These are phyloP conservation scores for Zasmidium citrigriseum DNA, from an alignment of 2,329 filamentous ascomycete genomes.

Conservation along the genomic window DNA sequence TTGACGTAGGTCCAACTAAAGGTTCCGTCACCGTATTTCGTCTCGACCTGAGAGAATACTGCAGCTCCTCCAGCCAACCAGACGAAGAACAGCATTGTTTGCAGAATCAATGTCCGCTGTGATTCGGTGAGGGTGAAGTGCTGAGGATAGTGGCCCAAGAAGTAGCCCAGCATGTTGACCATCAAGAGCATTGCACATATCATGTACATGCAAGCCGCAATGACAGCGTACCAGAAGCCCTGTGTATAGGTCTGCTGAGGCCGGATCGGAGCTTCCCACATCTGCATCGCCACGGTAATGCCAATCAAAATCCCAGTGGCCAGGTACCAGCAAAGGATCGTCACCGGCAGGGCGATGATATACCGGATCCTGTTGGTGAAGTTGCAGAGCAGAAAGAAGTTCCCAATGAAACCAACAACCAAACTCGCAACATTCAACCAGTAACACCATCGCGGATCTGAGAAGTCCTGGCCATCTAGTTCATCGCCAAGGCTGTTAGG, in stretches of 20 bases:
- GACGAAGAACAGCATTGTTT: slow-evolving; percentile 81
- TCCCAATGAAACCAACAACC: slow-evolving; percentile 73
- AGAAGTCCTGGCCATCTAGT: slow-evolving; percentile 57
- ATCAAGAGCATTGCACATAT: slow-evolving; percentile 74
- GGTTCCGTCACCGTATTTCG: slow-evolving; percentile 32
- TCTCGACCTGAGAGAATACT: slow-evolving; percentile 70
- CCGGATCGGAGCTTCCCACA: slow-evolving; percentile 55
- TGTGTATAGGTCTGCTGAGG: slow-evolving; percentile 66
- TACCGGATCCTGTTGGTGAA: slow-evolving; percentile 81
- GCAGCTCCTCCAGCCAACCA: slow-evolving; percentile 78
- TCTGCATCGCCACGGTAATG: slow-evolving; percentile 65
- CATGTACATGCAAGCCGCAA: slow-evolving; percentile 78
- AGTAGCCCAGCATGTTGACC: slow-evolving; percentile 77
- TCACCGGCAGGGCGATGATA: slow-evolving; percentile 77
- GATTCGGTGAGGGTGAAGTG: slow-evolving; percentile 76
- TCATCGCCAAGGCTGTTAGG: slow-evolving; percentile 44
- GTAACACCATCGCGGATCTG: slow-evolving; percentile 73
- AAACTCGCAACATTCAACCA: slow-evolving; percentile 78
- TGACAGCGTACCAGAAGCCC: slow-evolving; percentile 84
- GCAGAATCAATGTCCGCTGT: slow-evolving; percentile 85
- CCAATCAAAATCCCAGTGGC: slow-evolving; percentile 65
- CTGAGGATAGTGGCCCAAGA: slow-evolving; percentile 71
- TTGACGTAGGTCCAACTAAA: slow-evolving; percentile 71
- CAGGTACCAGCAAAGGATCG: slow-evolving; percentile 76
- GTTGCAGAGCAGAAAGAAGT: slow-evolving; percentile 80